phyloP scores from a whole-genome alignment of 2,329 filamentous ascomycete genomes.

The Stachybotrys chlorohalonatus region DNA sequence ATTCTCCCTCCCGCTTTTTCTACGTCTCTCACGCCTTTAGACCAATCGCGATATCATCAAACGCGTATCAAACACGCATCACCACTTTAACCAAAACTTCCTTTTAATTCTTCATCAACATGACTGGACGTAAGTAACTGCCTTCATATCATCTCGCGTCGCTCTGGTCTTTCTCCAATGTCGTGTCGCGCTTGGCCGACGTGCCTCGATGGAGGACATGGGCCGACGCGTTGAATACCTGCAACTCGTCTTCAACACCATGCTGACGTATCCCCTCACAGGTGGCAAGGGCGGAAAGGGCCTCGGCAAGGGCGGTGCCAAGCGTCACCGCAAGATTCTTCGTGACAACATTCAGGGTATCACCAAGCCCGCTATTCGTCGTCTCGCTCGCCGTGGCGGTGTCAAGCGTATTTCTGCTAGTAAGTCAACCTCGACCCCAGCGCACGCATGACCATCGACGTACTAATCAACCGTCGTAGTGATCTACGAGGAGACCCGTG shows the following conservation, averaged over 20 bases:
- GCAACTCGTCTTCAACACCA: constrained; percentile 1
- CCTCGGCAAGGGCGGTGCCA: constrained; percentile 95
- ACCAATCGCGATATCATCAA: constrained; percentile 11
- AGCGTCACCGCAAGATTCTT: constrained; percentile 98
- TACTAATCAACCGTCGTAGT: constrained; percentile 26
- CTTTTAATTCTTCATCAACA: constrained; percentile 36
- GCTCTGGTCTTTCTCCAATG: not conserved
- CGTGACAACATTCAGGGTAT: constrained; percentile 99
- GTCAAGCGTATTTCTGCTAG: constrained; percentile 99
- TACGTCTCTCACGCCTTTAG: constrained; percentile 7
- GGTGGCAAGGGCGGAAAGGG: constrained; percentile 96
- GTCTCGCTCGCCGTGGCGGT: constrained; percentile 98
- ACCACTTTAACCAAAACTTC: constrained; percentile 13
- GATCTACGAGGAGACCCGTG: constrained; percentile 73
- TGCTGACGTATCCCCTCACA: constrained; percentile 41
- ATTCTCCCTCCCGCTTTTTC: constrained; percentile 8
- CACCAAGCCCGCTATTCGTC: constrained; percentile 95
- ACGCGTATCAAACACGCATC: constrained; percentile 11
- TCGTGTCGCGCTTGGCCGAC: not conserved
- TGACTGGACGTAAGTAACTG: constrained; percentile 62
- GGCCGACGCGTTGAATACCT: not conserved
- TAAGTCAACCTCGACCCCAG: constrained; percentile 32
- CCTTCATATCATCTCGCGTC: not conserved
- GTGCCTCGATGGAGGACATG: too few relatives aligned
- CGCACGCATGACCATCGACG: not conserved